Percentiles rank a stretch among this genome's conserved stretches.
These are phyloP conservation scores for Citrullus colocynthis DNA, from an alignment of 306 rosid genomes.

Conservation along the genomic window DNA sequence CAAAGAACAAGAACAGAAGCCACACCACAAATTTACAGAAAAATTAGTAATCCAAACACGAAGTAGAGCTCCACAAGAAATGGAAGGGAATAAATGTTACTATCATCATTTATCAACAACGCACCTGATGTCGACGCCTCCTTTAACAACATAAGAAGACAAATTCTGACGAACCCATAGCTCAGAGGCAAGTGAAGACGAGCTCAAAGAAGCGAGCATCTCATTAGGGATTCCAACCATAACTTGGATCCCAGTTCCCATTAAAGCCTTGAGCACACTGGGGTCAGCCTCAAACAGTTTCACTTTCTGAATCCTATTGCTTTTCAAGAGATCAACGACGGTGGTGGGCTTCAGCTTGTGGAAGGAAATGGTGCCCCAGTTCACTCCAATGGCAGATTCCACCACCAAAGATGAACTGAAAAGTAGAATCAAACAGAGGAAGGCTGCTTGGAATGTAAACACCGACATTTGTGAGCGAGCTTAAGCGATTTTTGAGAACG, in stretches of 20 bases:
- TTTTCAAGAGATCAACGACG: slow-evolving; percentile 66
- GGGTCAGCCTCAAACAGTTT: slow-evolving; percentile 82
- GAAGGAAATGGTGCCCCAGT: slow-evolving; percentile 79
- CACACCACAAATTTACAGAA: not conserved
- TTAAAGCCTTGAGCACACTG: slow-evolving; percentile 37
- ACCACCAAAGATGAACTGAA: slow-evolving; percentile 24
- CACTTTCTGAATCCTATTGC: slow-evolving; percentile 54
- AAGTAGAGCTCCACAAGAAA: not conserved
- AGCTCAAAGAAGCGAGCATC: slow-evolving; percentile 45
- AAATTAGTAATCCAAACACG: not conserved
- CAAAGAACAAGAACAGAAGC: not conserved
- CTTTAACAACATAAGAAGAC: slow-evolving; percentile 46
- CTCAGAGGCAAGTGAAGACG: slow-evolving; percentile 63
- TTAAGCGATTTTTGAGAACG: not conserved
- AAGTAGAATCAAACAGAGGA: slow-evolving; percentile 13
- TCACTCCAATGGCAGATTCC: slow-evolving; percentile 66
- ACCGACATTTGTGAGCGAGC: slow-evolving; percentile 20
- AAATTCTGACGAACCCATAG: slow-evolving; percentile 73
- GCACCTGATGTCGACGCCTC: slow-evolving; percentile 84
- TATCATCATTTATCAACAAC: not conserved
- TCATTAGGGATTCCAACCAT: slow-evolving; percentile 90
- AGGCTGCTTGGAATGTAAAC: slow-evolving; percentile 15
- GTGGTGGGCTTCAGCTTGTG: slow-evolving; percentile 60
- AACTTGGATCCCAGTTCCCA: slow-evolving; percentile 66
- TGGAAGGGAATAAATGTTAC: not conserved